Base-by-base conservation (phyloP, 176 grass and related monocot species). In the Oryza meridionalis region DNA sequence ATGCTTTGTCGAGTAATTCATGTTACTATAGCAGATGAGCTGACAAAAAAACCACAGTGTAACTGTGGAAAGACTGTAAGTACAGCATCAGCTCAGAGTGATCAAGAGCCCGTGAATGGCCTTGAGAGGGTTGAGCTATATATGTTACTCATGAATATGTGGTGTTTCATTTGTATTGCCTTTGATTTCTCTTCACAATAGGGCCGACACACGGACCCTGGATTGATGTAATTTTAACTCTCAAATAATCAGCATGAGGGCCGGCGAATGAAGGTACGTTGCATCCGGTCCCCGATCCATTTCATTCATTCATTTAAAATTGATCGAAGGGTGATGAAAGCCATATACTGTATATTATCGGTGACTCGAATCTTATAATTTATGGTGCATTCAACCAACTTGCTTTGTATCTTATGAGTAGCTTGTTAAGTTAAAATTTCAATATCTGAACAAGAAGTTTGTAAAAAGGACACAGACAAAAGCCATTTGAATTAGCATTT, bases 1-100 rank as follows among this genome's bases (percentile, higher is more conserved):
- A 49, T 44, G 31, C 29, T 74, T 65, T 55, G 38, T 64, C 42
- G 11, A 65, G 25, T 83, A 75, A 35, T 12, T 58, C 17, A 58
- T 58, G 53, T 17, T 58, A 55, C 17, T 55, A 50, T 50, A 58
- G 53, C 53, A 58, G 63, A 43, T 27, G 43, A 73, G 3, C 55
- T 66, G 53, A 72, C 67, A 79, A 66, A 74, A 7, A 49, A 61
- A 49, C 35, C 42, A 55, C 51, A 55, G 19, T 21, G 19, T 58
- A 17, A 73, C 67, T 72, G 69, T 79, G 51, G 46, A 17, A 65
- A 65, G 21, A 86, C 43, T 51, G 53, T 55, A 21, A 21, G 53
- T 58, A 58, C 51, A 55, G 67, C 42, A 47, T 31, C 40, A 47
- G 2, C n/a, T 46, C 42, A 15, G 42, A 43, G 42, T 17, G 49